phyloP scores from a whole-genome alignment of 805 yeast genomes.

The Suhomyces prunicola region DNA sequence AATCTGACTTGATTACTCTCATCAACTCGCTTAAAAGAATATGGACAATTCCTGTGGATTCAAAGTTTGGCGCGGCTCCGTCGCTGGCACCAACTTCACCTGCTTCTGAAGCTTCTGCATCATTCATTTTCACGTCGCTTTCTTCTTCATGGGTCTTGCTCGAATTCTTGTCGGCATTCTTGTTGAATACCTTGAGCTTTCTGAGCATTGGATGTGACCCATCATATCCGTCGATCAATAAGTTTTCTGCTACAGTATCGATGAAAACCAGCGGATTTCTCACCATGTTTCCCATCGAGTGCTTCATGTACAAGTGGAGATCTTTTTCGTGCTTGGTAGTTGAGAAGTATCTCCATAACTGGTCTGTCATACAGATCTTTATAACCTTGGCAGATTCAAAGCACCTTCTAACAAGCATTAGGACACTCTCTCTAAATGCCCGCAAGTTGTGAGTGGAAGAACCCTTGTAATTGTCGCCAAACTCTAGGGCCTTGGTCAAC shows the following conservation, averaged over 20 bases:
- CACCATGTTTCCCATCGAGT: conserved; percentile 45
- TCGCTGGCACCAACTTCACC: background rate
- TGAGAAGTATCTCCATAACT: conserved; percentile 40
- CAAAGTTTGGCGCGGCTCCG: conserved; percentile 1
- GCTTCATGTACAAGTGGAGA: conserved; percentile 45
- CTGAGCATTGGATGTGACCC: conserved; percentile 16
- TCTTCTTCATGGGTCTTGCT: conserved; percentile 5
- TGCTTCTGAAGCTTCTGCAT: conserved; percentile 16
- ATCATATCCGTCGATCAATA: conserved; percentile 45
- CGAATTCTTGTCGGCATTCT: background rate
- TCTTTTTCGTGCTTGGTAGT: conserved; percentile 5
- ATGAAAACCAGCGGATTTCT: conserved; percentile 50
- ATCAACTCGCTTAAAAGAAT: conserved; percentile 64
- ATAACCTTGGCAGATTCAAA: conserved; percentile 60
- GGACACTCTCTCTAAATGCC: conserved; percentile 27
- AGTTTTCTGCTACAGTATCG: conserved; percentile 39
- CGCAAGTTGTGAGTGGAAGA: conserved; percentile 1
- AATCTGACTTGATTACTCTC: conserved; percentile 38
- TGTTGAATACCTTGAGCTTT: background rate
- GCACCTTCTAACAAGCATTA: conserved; percentile 61
- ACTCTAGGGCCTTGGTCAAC: conserved; percentile 34
- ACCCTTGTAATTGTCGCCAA: background rate
- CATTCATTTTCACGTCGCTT: conserved; percentile 29
- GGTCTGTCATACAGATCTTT: conserved; percentile 47
- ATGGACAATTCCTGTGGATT: conserved; percentile 58